These are phyloP conservation scores for Coemansia sp. DNA, from an alignment of 192 early-diverging fungal genomes.

Conservation along the genomic window DNA sequence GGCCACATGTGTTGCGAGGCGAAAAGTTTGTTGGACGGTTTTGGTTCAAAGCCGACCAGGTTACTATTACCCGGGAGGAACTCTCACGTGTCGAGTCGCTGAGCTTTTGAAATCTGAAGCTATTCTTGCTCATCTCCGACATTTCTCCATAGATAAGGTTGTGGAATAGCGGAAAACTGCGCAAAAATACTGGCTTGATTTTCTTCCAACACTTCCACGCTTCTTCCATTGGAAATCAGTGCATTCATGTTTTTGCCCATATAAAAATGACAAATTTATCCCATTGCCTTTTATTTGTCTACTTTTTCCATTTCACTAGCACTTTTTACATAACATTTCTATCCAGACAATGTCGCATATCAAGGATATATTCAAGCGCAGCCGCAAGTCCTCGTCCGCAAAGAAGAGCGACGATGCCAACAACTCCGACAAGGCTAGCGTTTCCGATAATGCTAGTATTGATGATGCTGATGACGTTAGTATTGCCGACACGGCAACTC, in stretches of 20 bases:
- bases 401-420: neutral
- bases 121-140: neutral
- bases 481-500: slow-evolving; percentile 3
- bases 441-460: neutral
- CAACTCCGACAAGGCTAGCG: neutral
- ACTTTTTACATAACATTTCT: neutral
- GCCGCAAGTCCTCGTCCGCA: neutral
- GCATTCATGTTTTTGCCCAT: neutral
- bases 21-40: slow-evolving; percentile 56
- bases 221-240: neutral
- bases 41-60: slow-evolving; percentile 51
- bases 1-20: slow-evolving; percentile 55
- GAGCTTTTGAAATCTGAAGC: slow-evolving; percentile 6
- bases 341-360: neutral
- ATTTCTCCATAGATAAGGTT: slow-evolving; percentile 2
- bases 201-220: neutral
- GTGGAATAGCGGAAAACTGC: too few relatives aligned
- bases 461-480: neutral
- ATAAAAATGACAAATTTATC: neutral
- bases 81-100: slow-evolving; percentile 18
- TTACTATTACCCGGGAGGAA: slow-evolving; percentile 31
- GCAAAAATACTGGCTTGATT: too few relatives aligned
- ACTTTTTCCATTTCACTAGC: neutral
- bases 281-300: neutral
- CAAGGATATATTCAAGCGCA: neutral